Percentiles rank a stretch among this genome's conserved stretches.
phyloP scores from a whole-genome alignment of 768 basidiomycete genomes.

The Epithele typhae region DNA sequence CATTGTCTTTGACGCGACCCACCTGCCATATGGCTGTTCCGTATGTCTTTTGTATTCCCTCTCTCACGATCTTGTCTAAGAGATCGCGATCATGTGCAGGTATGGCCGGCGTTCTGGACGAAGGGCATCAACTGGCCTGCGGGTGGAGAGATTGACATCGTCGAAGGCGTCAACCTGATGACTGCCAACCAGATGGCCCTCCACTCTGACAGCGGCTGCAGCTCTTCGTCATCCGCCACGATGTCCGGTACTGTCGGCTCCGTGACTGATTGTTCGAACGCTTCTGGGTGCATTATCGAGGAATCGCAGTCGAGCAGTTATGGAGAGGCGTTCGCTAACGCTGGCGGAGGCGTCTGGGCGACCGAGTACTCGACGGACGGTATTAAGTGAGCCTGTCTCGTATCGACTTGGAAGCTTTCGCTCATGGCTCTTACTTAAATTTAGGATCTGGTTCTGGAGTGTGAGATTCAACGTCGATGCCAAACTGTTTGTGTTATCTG shows the following conservation, averaged over 20 bases:
- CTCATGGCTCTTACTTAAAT: too few relatives aligned
- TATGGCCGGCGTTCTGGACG: slow-evolving; percentile 27
- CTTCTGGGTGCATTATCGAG: slow-evolving; percentile 12
- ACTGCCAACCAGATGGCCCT: slow-evolving; percentile 51
- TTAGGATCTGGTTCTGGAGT: slow-evolving; percentile 50
- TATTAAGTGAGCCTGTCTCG: slow-evolving; percentile 37
- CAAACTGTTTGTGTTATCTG: slow-evolving; percentile 12
- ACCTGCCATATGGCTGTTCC: slow-evolving; percentile 55
- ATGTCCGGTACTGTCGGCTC: slow-evolving; percentile 33
- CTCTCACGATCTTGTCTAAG: not conserved
- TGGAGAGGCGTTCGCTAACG: slow-evolving; percentile 36
- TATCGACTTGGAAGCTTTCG: too few relatives aligned
- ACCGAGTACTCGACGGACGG: slow-evolving; percentile 63
- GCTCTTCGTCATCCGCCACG: slow-evolving; percentile 23
- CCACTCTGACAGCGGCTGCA: slow-evolving; percentile 42
- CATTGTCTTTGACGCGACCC: slow-evolving; percentile 40
- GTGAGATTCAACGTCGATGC: too few relatives aligned
- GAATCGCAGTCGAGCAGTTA: slow-evolving; percentile 34
- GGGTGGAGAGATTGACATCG: slow-evolving; percentile 36
- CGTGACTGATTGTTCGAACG: slow-evolving; percentile 3
- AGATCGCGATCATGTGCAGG: slow-evolving; percentile 39
- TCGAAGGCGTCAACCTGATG: slow-evolving; percentile 52
- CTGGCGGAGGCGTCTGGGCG: slow-evolving; percentile 62
- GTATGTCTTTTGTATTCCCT: slow-evolving; percentile 14
- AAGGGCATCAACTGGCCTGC: slow-evolving; percentile 32